A percentile compares a stretch with the other conserved stretches of the same genome.
Evolutionary conservation across 331 rosid genomes (phyloP).

Genomic region (Acacia concinna): DNA sequence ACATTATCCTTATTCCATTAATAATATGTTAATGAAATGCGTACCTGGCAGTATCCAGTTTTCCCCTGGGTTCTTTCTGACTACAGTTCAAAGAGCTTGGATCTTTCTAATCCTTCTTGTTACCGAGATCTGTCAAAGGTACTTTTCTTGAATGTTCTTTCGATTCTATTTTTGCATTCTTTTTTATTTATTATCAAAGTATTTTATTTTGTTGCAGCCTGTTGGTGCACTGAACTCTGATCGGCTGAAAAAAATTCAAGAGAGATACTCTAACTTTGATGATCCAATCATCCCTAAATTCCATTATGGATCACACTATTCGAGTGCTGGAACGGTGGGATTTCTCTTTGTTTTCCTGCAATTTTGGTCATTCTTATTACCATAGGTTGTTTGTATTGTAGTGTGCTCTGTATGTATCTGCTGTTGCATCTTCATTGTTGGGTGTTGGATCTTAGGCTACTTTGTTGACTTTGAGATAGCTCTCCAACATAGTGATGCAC

Average conservation of each 20-base stretch:
- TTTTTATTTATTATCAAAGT: slow-evolving; percentile 11
- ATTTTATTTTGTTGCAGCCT: slow-evolving; percentile 60
- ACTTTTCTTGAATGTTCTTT: slow-evolving; percentile 33
- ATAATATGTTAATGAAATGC: slow-evolving; percentile 10
- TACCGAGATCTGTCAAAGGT: slow-evolving; percentile 98
- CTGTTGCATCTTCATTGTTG: background rate
- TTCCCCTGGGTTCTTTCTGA: slow-evolving; percentile 99
- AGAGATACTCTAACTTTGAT: slow-evolving; percentile 88
- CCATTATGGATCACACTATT: slow-evolving; percentile 98
- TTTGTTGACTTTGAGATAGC: background rate
- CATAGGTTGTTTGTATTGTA: slow-evolving; percentile 16
- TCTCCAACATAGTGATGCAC: background rate
- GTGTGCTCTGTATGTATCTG: background rate
- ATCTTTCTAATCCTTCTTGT: slow-evolving; percentile 84
- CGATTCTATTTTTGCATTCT: slow-evolving; percentile 1
- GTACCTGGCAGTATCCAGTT: slow-evolving; percentile 86
- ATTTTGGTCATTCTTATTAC: slow-evolving; percentile 22
- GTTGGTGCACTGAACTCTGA: slow-evolving; percentile 84
- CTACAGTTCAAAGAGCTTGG: slow-evolving; percentile 80
- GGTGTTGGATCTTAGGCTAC: background rate
- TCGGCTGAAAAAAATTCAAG: slow-evolving; percentile 82
- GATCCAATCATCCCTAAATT: slow-evolving; percentile 96
- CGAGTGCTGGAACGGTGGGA: slow-evolving; percentile 98
- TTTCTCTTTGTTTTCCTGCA: slow-evolving; percentile 7
- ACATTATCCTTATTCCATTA: slow-evolving; percentile 29